Base-by-base conservation (phyloP, 2,329 filamentous ascomycete species). In the Colletotrichum spinosum region DNA sequence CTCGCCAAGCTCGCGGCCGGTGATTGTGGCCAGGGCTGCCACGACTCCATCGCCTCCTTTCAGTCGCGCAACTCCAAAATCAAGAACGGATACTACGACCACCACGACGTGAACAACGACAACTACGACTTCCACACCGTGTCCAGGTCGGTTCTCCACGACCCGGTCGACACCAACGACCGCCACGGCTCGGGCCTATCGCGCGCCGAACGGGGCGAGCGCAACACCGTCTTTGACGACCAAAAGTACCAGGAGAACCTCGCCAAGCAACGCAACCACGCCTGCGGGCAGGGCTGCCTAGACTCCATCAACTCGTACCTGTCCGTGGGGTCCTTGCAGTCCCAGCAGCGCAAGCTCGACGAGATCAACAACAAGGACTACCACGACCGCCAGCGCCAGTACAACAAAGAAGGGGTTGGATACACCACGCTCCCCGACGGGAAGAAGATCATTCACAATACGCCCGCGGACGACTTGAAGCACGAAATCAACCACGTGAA, bases 161-260 rank as follows among this genome's bases (percentile, higher is more conserved):
- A 25, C 25, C 25, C 25, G 25, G 25, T 25, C 25, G 3, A 25
- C 25, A 25, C 25, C 25, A 25, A 5, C 25, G 25, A 25, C 25
- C 25, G 25, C 25, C 25, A 25, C 25, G 25, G 25, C 25, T 25
- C 25, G 4, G 25, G 4, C 25, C 25, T 4, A 1, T 25, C 25
- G 25, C 25, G 55, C 8, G 49, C 42, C 9, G 60, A 42, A 1
- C 34, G 49, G 6, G 55, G 49, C n/a, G 55, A 64, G 9, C 60
- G 54, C 13, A 60, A 64, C 3, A 54, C 55, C 4, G 4, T 37
- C 8, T 41, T 25, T 11, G 55, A 64, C 6, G 37, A 50, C n/a
- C 8, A 13, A 39, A 50, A 60, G 17, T 54, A 64, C 17, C 44
- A 17, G n/a, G 61, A 55, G 15, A 64, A 54, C 50, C 42, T 64